Percentiles rank a stretch among this genome's conserved stretches.
phyloP scores from a whole-genome alignment of 768 basidiomycete genomes.

The Podaxis mareebaensis region DNA sequence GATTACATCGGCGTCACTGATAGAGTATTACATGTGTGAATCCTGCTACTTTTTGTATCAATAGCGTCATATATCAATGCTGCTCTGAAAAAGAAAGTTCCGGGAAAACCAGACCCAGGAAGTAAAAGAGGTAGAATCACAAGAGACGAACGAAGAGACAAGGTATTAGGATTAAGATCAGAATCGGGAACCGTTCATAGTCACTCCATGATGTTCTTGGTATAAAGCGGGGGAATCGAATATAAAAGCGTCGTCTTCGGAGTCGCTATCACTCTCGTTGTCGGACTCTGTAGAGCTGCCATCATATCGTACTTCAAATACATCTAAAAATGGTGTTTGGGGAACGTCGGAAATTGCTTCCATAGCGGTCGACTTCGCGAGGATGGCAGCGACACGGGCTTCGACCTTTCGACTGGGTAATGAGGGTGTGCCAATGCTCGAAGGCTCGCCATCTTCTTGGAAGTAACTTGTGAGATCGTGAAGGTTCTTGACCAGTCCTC shows the following conservation, averaged over 20 bases:
- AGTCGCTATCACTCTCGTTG: conserved; percentile 48
- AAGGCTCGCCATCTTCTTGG: conserved; percentile 44
- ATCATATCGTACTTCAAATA: conserved; percentile 60
- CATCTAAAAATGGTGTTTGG: conserved; percentile 79
- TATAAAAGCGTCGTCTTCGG: conserved; percentile 60
- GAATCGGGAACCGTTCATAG: conserved; percentile 2
- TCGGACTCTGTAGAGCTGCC: conserved; percentile 50
- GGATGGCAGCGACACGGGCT: conserved; percentile 78
- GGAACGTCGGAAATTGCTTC: conserved; percentile 58
- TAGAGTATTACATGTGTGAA: conserved; percentile 14
- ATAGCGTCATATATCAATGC: neutral
- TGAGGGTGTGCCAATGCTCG: conserved; percentile 30
- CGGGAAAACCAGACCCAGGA: neutral
- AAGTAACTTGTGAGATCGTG: conserved; percentile 78
- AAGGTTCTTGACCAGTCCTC: conserved; percentile 75
- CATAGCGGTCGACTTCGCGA: conserved; percentile 71
- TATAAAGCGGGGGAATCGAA: conserved; percentile 54
- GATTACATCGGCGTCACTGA: conserved; percentile 12
- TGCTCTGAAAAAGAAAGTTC: neutral
- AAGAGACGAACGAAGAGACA: neutral
- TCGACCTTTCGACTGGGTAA: conserved; percentile 64
- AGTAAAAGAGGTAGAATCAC: neutral
- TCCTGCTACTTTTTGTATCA: conserved; percentile 10
- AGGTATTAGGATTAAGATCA: conserved; percentile 9
- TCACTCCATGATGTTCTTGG: neutral